These are phyloP conservation scores for Groenewaldozyma sp. DNA, from an alignment of 1,139 yeast species.

Conservation along the genomic window DNA sequence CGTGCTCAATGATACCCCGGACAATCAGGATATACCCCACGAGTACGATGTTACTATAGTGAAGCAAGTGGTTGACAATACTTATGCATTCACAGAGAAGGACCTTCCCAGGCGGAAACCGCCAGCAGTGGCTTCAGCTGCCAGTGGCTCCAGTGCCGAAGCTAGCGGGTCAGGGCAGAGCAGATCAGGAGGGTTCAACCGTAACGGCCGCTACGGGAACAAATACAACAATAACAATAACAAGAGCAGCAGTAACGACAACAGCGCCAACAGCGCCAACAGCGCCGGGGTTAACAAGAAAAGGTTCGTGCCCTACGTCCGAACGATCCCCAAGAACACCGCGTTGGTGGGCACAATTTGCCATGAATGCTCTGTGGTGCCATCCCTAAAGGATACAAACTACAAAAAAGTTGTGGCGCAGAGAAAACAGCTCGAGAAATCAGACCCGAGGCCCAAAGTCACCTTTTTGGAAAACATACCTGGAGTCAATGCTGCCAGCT, in stretches of 20 bases:
- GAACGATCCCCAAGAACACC: conserved; percentile 49
- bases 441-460: conserved; percentile 57
- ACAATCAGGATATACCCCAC: conserved; percentile 54
- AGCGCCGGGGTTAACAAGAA: conserved; percentile 13
- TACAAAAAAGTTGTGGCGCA: conserved; percentile 50
- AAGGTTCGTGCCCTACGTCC: conserved; percentile 22
- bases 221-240: background rate
- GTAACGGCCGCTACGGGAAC: background rate
- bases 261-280: conserved; percentile 21
- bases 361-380: conserved; percentile 86
- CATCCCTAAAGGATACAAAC: conserved; percentile 62
- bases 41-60: conserved; percentile 74
- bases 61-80: conserved; percentile 68
- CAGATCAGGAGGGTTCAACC: background rate
- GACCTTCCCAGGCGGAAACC: conserved; percentile 52
- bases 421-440: conserved; percentile 38
- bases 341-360: conserved; percentile 77
- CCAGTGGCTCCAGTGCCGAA: conserved; percentile 25
- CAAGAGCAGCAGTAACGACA: conserved; percentile 23
- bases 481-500: conserved; percentile 77
- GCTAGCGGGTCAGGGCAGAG: background rate
- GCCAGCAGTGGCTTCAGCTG: conserved; percentile 8
- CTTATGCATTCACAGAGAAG: conserved; percentile 85
- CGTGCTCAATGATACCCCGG: conserved; percentile 33
- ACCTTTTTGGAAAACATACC: conserved; percentile 75